phyloP scores from a whole-genome alignment of 768 basidiomycete genomes.

The Amanita jacksonii region DNA sequence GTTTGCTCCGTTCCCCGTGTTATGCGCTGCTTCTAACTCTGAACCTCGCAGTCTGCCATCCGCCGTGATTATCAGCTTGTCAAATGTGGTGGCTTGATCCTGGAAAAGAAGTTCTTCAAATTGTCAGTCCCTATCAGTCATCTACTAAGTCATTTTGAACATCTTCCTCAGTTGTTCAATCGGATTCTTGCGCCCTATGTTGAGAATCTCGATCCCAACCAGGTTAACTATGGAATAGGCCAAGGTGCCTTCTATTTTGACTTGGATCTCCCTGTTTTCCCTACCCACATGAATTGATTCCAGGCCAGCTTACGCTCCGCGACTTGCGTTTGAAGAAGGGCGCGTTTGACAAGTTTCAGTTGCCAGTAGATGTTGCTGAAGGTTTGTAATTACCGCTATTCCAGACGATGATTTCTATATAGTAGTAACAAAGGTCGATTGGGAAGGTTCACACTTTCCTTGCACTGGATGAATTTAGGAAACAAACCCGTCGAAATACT shows the following conservation, averaged over 20 bases:
- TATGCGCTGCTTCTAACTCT: not conserved
- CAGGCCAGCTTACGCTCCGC: constrained; percentile 69
- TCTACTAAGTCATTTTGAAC: not conserved
- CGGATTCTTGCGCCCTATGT: constrained; percentile 91
- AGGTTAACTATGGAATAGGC: constrained; percentile 88
- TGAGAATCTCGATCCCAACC: constrained; percentile 90
- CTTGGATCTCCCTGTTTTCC: no score
- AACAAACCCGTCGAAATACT: constrained; percentile 86
- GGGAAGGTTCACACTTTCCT: constrained; percentile 75
- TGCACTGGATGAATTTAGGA: constrained; percentile 84
- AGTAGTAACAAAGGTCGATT: constrained; percentile 50
- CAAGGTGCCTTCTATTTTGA: constrained; percentile 55
- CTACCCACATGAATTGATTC: constrained; percentile 7
- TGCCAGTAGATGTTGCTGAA: constrained; percentile 93
- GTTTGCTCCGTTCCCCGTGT: not conserved
- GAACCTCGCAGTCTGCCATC: not conserved
- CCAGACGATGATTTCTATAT: not conserved
- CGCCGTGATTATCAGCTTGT: not conserved
- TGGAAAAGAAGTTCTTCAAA: constrained; percentile 74
- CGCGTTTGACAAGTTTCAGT: constrained; percentile 88
- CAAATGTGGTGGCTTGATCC: constrained; percentile 84
- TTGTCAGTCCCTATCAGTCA: constrained; percentile 37
- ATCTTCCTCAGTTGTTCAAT: constrained; percentile 59
- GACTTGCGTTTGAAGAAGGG: constrained; percentile 87
- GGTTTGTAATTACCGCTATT: constrained; percentile 33